These are phyloP conservation scores for Suillus americanus DNA, from an alignment of 768 basidiomycete species.

Conservation along the genomic window DNA sequence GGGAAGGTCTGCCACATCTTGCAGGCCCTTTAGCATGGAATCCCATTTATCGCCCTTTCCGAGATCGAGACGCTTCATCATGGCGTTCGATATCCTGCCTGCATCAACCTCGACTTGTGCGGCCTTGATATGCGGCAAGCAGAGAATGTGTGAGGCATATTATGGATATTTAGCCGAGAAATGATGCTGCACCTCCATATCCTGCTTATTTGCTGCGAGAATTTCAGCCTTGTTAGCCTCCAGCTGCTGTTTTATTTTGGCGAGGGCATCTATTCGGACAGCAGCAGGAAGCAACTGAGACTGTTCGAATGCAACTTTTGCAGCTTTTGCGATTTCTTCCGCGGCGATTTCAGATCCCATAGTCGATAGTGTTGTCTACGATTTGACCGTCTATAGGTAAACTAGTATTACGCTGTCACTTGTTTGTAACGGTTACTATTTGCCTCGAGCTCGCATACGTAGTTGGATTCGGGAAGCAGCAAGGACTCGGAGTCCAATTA, in stretches of 20 bases:
- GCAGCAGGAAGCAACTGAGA: conserved; percentile 76
- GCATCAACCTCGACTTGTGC: conserved; percentile 77
- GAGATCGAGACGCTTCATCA: conserved; percentile 87
- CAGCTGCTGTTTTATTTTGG: conserved; percentile 67
- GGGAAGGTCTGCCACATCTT: conserved; percentile 81
- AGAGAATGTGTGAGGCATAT: not conserved
- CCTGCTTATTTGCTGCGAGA: conserved; percentile 75
- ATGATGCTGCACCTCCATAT: conserved; percentile 60
- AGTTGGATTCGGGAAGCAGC: too few species aligned
- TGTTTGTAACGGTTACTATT: not conserved
- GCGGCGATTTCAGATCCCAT: conserved; percentile 26
- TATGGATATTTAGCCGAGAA: not conserved
- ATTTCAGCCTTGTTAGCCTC: conserved; percentile 65
- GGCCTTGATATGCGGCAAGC: conserved; percentile 48
- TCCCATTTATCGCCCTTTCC: conserved; percentile 86
- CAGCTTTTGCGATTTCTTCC: conserved; percentile 70
- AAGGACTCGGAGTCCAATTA: too few species aligned
- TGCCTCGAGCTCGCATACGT: too few species aligned
- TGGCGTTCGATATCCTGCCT: conserved; percentile 78
- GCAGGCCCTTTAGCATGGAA: conserved; percentile 87
- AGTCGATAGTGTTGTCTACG: not conserved
- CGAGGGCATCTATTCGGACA: conserved; percentile 71
- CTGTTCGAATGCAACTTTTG: conserved; percentile 81
- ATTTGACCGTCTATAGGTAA: not conserved
- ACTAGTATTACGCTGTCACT: not conserved